Base-by-base conservation (phyloP, 208 protist species). In the Herpetomonas samuelpessoai region DNA sequence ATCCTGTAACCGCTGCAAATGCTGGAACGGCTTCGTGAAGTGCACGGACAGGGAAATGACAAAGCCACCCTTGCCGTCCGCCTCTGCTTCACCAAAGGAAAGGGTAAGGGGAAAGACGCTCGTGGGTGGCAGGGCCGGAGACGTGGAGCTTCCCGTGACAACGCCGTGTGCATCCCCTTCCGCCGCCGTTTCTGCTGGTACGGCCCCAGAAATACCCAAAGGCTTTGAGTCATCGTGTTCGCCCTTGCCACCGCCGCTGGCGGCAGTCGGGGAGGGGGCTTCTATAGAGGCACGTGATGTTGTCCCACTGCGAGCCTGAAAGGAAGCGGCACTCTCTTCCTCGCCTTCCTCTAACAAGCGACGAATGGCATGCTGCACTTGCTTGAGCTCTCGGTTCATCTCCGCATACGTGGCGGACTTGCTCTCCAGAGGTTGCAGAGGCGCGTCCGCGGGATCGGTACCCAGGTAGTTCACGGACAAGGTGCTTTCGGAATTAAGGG, bases 401-500 rank as follows among this genome's bases (percentile, higher is more conserved):
- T 87, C 83, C 2, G 65, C 64, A 65, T 98, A 98, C 31, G 84
- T 61, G 2, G 76, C 27, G 16, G 89, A 81, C 57, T 93, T 85
- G 30, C 65, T 85, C 39, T 96, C 81, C 16, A 95, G 52, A 1
- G 82, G 76, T 46, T 86, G 79, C 22, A 92, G 78, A 0, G 83
- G 81, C 1, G 81, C 65, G 1, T 83, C 79, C 0, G 85, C 77
- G 1, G 94, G 93, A 65, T 98, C 93, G 1, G 95, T 98, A 47
- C 96, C 96, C 12, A 98, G 76, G 77, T 98, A 98, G 60, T 86
- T 89, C 19, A 95, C 65, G 12, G 73, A 58, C 1, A 97, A 53
- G 3, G 26, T 63, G 26, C 89, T 90, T 12, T 91, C 74, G 0
- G 81, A 66, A 52, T 53, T 66, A 14, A 98, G 71, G 0, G 77